A percentile compares a stretch with the other conserved stretches of the same genome.
Evolutionary conservation across 1,284 basidiomycete genomes (phyloP).

Genomic region (Phylloboletellus chloephorus): DNA sequence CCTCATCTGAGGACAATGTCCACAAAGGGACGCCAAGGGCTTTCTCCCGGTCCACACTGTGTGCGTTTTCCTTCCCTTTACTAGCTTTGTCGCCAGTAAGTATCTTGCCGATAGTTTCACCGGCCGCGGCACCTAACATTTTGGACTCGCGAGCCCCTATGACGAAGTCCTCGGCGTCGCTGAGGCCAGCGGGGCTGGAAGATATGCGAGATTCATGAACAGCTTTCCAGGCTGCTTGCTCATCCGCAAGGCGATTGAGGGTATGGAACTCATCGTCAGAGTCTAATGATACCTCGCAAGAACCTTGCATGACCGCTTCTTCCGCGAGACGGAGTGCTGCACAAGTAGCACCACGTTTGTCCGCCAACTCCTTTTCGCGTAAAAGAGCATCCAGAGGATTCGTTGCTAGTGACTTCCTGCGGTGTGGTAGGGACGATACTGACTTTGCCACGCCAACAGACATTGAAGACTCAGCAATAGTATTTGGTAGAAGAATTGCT

Average conservation of each 20-base stretch:
- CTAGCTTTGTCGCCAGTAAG: constrained; percentile 34
- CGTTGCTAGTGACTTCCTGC: constrained; percentile 26
- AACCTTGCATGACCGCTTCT: constrained; percentile 30
- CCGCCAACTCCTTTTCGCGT: constrained; percentile 45
- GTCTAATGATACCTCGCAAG: constrained; percentile 31
- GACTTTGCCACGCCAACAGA: background rate
- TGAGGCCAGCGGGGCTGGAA: constrained; percentile 18
- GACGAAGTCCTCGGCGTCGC: constrained; percentile 30
- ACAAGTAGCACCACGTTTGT: constrained; percentile 40
- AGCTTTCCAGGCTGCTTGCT: constrained; percentile 36
- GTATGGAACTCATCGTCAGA: constrained; percentile 36
- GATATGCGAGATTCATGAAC: constrained; percentile 26
- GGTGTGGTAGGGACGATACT: constrained; percentile 1
- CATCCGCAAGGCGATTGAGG: constrained; percentile 32
- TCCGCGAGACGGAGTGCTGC: constrained; percentile 45
- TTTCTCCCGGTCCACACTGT: constrained; percentile 5
- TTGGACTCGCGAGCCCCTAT: constrained; percentile 30
- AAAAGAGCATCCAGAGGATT: constrained; percentile 53
- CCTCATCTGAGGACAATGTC: constrained; percentile 23
- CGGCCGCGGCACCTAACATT: constrained; percentile 27
- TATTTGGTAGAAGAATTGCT: constrained; percentile 12
- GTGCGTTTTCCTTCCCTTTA: constrained; percentile 21
- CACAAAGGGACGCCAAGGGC: constrained; percentile 40
- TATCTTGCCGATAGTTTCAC: constrained; percentile 37
- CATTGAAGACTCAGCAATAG: constrained; percentile 8